Base-by-base conservation (phyloP, 2,329 filamentous ascomycete genomes). In the Cyphellophora europaea region DNA sequence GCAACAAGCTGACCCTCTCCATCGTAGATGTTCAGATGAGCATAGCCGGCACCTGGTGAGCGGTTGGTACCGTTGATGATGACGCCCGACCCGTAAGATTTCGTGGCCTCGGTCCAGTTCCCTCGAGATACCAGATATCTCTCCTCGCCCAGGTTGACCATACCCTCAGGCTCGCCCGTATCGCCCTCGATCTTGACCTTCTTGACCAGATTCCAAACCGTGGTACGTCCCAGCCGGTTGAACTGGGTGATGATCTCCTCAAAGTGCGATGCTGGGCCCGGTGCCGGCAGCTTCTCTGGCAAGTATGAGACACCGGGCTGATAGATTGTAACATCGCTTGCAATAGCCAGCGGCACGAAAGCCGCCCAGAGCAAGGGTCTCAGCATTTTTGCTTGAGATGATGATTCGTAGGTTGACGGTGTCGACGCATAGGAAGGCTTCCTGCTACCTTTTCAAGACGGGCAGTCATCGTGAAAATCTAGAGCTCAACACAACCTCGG, bases 51-150 rank as follows among this genome's bases (percentile, higher is more conserved):
- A 3, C 66, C 63, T 2, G 61, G 40, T 5, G 56, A 60, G 15
- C 64, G 57, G 48, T 80, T 75, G 5, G 76, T 71, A 5, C 76
- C 76, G 2, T 76, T 80, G 32, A 79, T 74, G 68, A 77, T 77
- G 56, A 76, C 35, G 19, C 34, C 73, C 29, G 68, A 48, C 31
- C 46, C 40, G 42, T 60, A 66, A 36, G 59, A 60, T 11, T 54
- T 33, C 3, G 62, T 67, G 2, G 50, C 50, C 14, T 50, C 45
- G 3, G 56, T 66, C 44, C 63, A 69, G 44, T 68, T 59, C 12
- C 61, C 65, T 6, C 60, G 57, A 14, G 59, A 62, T 25, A 71
- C 54, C 39, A 69, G 54, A 36, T 62, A 67, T 11, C 64, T 61
- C 27, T 67, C 55, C 13, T 55, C 42, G 5, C 59, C 55, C 1